A percentile compares a stretch with the other conserved stretches of the same genome.
These are phyloP conservation scores for Bretziella fagacearum DNA, from an alignment of 2,329 filamentous ascomycete species.

Conservation along the genomic window DNA sequence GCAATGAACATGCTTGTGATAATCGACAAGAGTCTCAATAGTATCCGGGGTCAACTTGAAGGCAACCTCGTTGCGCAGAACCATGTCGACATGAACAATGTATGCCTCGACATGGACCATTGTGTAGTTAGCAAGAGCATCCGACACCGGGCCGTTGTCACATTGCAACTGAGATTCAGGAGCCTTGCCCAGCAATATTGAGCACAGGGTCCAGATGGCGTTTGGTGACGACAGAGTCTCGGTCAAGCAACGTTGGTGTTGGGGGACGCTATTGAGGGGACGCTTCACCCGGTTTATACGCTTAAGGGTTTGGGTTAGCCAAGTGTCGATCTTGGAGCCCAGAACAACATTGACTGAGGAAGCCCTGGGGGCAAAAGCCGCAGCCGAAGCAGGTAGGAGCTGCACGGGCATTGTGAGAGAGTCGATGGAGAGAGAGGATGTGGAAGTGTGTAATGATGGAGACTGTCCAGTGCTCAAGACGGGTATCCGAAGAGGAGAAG, in stretches of 20 bases:
- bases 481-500: conserved; percentile 11
- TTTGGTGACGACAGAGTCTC: conserved; percentile 80
- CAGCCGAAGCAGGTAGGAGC: conserved; percentile 85
- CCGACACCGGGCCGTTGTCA: conserved; percentile 43
- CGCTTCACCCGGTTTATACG: conserved; percentile 93
- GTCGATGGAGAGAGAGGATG: conserved; percentile 17
- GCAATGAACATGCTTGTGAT: conserved; percentile 91
- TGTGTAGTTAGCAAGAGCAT: conserved; percentile 84
- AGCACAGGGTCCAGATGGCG: conserved; percentile 89
- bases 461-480: conserved; percentile 14
- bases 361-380: conserved; percentile 80
- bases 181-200: conserved; percentile 79
- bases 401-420: conserved; percentile 55
- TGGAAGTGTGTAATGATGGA: conserved; percentile 15
- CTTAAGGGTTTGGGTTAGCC: conserved; percentile 93
- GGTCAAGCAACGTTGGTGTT: conserved; percentile 88
- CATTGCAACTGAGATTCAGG: conserved; percentile 70
- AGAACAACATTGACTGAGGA: conserved; percentile 91
- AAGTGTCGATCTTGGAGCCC: conserved; percentile 80
- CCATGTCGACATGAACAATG: conserved; percentile 98
- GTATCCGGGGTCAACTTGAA: conserved; percentile 94
- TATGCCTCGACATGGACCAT: conserved; percentile 90
- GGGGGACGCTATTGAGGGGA: conserved; percentile 87
- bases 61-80: conserved; percentile 88
- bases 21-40: conserved; percentile 83